phyloP scores from a whole-genome alignment of 345 rosid genomes.

The Linum usitatissimum region DNA sequence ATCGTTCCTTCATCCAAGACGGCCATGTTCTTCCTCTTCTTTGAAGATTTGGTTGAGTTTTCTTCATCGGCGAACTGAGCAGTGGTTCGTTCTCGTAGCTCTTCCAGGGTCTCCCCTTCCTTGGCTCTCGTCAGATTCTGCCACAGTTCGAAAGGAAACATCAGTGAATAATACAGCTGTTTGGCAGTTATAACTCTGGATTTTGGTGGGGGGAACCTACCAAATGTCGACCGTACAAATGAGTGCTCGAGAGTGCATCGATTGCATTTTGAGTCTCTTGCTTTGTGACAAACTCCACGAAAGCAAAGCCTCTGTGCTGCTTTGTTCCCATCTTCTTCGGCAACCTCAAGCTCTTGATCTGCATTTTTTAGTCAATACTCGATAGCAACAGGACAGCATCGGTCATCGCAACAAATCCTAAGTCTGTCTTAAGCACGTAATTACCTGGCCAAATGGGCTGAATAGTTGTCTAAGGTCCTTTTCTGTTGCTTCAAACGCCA shows the following conservation, averaged over 20 bases:
- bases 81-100: slow-evolving; percentile 57
- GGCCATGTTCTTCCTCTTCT: slow-evolving; percentile 50
- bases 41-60: slow-evolving; percentile 34
- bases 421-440: not conserved
- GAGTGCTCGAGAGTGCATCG: slow-evolving; percentile 60
- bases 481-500: slow-evolving; percentile 91
- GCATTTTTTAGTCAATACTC: slow-evolving; percentile 13
- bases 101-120: slow-evolving; percentile 70
- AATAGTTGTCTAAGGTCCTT: slow-evolving; percentile 82
- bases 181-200: not conserved
- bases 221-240: slow-evolving; percentile 82
- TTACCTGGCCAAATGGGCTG: slow-evolving; percentile 93
- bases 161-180: not conserved
- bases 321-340: slow-evolving; percentile 61
- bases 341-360: slow-evolving; percentile 79
- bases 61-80: slow-evolving; percentile 58
- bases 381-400: not conserved
- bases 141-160: not conserved
- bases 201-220: slow-evolving; percentile 25
- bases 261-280: slow-evolving; percentile 80
- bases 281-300: slow-evolving; percentile 78
- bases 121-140: slow-evolving; percentile 83
- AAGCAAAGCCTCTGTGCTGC: slow-evolving; percentile 67
- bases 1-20: slow-evolving; percentile 42
- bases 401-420: not conserved